Conservation (phyloP, 2,329 filamentous ascomycete genomes). For the Cordyceps cateniannulata region DNA sequence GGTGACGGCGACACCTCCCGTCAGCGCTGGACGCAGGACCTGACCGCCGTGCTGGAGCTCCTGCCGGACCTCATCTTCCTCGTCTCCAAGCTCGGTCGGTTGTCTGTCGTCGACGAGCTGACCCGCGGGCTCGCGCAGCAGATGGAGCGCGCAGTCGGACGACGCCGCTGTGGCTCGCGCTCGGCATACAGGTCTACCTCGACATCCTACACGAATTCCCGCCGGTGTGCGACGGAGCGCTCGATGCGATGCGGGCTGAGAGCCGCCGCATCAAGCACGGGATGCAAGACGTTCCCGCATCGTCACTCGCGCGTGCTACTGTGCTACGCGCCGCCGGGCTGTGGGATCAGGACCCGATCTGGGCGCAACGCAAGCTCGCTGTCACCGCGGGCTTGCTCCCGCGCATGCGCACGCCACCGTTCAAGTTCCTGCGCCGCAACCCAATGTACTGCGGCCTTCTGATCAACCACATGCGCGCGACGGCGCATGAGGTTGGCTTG, state of each 20-base stretch:
- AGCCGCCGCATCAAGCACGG: constrained; percentile 16
- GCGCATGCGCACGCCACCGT: neutral
- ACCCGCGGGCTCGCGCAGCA: constrained; percentile 10
- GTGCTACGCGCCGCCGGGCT: constrained; percentile 13
- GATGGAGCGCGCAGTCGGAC: neutral
- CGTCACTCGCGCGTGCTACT: neutral
- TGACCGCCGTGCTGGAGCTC: constrained; percentile 13
- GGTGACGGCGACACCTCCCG: neutral
- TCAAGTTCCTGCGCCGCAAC: constrained; percentile 18
- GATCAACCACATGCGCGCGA: constrained; percentile 16
- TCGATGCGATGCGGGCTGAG: constrained; percentile 11
- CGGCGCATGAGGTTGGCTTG: constrained; percentile 14
- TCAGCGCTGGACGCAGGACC: constrained; percentile 15
- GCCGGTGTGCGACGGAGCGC: neutral
- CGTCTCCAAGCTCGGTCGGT: neutral
- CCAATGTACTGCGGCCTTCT: constrained; percentile 19
- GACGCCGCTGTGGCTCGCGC: constrained; percentile 15
- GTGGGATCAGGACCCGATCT: constrained; percentile 17
- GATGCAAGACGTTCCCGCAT: constrained; percentile 12
- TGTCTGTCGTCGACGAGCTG: constrained; percentile 18
- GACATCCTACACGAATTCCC: constrained; percentile 16
- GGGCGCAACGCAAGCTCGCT: neutral
- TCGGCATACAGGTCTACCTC: constrained; percentile 17
- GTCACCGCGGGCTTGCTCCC: neutral
- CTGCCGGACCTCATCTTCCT: constrained; percentile 15